Base-by-base conservation (phyloP, 2,329 filamentous ascomycete genomes). In the Clonostachys rosea region DNA sequence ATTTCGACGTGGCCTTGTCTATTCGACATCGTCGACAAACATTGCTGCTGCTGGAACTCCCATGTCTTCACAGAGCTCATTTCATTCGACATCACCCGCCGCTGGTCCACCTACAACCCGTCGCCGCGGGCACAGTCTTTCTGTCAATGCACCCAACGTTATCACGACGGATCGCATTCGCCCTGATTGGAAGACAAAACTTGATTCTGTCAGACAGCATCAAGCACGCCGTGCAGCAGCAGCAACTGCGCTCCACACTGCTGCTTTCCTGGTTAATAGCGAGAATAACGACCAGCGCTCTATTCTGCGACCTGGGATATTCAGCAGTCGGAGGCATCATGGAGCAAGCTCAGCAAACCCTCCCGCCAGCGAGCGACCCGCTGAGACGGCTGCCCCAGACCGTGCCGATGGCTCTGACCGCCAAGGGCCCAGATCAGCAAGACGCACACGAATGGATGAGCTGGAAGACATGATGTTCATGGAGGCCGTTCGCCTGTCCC, bases 391-490 rank as follows among this genome's bases (percentile, higher is more conserved):
- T 33, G 53, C 40, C 45, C 55, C 13, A 39, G 14, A 39, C 7
- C 14, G 6, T 18, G 36, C 36, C 14, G 17, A n/a, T 39, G 36
- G 12, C 7, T 8, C 14, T 18, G 17, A 18, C 11, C 14, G 17
- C 11, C 16, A 40, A 39, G 43, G 41, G 40, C 34, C 45, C 9
- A 30, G 24, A 30, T 30, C 24, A 9, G 24, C 24, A 30, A 16
- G 73, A 49, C 65, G 75, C 42, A 63, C 61, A 47, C 78, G 89
- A 33, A 82, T 95, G 61, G 89, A 95, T 18, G 91, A 97, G 56
- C 76, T 97, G 1, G 94, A 99, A 63, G 92, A 96, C 43, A 88
- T 99, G 74, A 99, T 99, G 94, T 91, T 97, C 75, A 90, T 94
- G 76, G 94, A 99, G 64, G 94, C 94, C 1, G 95, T 99, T 43